These are phyloP conservation scores for Monilinia aucupariae DNA, from an alignment of 2,329 filamentous ascomycete genomes.

Conservation along the genomic window DNA sequence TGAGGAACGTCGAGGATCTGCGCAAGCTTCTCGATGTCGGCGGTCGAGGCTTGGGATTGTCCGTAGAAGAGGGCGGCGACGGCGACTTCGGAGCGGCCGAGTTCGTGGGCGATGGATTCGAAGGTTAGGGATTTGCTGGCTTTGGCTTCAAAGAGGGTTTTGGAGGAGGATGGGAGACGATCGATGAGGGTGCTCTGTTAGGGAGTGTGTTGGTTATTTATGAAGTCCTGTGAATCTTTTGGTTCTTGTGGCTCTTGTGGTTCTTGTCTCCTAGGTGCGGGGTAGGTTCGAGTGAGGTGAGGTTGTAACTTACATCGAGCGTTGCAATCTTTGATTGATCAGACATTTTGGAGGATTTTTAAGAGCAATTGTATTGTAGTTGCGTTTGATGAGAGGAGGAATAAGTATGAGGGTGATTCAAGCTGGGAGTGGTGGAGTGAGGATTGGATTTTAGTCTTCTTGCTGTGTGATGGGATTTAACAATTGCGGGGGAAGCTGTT, in stretches of 20 bases:
- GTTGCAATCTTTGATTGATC: conserved; percentile 15
- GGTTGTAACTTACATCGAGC: conserved; percentile 15
- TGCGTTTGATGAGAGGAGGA: neutral
- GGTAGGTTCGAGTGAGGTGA: neutral
- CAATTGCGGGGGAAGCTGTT: conserved; percentile 10
- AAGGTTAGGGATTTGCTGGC: conserved; percentile 70
- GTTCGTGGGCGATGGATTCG: conserved; percentile 65
- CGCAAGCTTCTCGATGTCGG: conserved; percentile 64
- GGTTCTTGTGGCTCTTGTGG: conserved; percentile 16
- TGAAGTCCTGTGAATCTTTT: conserved; percentile 15
- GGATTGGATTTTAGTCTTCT: neutral
- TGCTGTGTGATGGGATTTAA: neutral
- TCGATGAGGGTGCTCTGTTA: conserved; percentile 57
- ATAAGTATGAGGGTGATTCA: neutral
- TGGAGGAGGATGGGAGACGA: conserved; percentile 64
- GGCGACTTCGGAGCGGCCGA: conserved; percentile 82
- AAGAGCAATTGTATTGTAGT: neutral
- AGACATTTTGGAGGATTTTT: conserved; percentile 5
- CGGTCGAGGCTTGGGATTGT: conserved; percentile 65
- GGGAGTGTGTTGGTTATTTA: neutral
- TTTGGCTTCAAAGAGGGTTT: conserved; percentile 76
- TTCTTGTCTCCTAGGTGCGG: conserved; percentile 16
- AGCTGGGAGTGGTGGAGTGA: neutral
- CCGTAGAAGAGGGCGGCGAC: conserved; percentile 89
- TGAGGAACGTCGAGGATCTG: conserved; percentile 57